phyloP scores from a whole-genome alignment of 352 stramenopile species.

The Phytophthora syringae region DNA sequence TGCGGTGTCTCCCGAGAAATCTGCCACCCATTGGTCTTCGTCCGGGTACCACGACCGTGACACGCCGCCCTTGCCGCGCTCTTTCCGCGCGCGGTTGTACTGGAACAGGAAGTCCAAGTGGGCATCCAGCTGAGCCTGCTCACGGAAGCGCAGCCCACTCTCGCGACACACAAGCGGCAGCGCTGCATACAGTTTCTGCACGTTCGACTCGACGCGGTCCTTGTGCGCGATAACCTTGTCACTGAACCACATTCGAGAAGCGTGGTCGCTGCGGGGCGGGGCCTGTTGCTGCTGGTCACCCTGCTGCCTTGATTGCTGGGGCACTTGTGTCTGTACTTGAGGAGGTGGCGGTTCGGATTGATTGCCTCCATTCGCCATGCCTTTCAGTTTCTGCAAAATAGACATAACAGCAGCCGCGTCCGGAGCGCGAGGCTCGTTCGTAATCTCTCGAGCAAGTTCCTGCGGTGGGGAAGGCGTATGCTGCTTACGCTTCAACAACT shows the following conservation, averaged over 20 bases:
- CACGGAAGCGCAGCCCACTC: constrained; percentile 81
- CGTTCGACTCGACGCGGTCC: constrained; percentile 84
- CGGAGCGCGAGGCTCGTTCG: constrained; percentile 62
- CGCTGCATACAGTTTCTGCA: constrained; percentile 86
- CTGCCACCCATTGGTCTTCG: constrained; percentile 81
- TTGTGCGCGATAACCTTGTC: constrained; percentile 86
- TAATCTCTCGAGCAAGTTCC: constrained; percentile 51
- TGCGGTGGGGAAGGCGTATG: constrained; percentile 28
- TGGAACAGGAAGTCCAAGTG: constrained; percentile 90
- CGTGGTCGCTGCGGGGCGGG: constrained; percentile 38
- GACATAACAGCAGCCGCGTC: constrained; percentile 84
- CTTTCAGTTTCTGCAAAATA: constrained; percentile 86
- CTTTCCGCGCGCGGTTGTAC: constrained; percentile 83
- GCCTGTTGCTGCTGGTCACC: constrained; percentile 18
- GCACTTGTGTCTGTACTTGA: constrained; percentile 20
- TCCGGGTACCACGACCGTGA: constrained; percentile 86
- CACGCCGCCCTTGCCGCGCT: constrained; percentile 81
- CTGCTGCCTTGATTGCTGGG: constrained; percentile 23
- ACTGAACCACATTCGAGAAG: constrained; percentile 88
- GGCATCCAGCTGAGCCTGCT: constrained; percentile 77
- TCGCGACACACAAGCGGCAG: constrained; percentile 82
- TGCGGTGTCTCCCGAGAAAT: constrained; percentile 67
- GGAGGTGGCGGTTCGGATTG: constrained; percentile 16
- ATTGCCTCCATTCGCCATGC: constrained; percentile 37
- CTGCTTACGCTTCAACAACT: constrained; percentile 82